phyloP scores from a whole-genome alignment of 73 alveolate genomes.

The Paramecium sonneborni region DNA sequence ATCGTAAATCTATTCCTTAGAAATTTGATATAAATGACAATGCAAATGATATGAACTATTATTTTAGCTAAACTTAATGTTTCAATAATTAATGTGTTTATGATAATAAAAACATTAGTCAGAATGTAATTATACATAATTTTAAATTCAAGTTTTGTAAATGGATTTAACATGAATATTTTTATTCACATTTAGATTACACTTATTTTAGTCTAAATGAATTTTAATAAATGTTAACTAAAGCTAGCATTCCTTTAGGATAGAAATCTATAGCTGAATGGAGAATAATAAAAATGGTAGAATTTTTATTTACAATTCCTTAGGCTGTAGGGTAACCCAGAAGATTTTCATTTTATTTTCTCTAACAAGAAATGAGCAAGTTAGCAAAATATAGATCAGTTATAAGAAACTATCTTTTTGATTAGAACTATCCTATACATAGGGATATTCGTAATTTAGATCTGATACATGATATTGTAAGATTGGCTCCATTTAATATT shows the following conservation, averaged over 20 bases:
- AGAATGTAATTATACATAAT: background rate
- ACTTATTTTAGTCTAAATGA: slow-evolving; percentile 50
- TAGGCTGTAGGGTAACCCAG: slow-evolving; percentile 48
- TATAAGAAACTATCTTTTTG: slow-evolving; percentile 34
- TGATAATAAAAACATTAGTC: background rate
- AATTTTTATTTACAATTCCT: background rate
- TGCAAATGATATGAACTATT: background rate
- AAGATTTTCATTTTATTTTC: slow-evolving; percentile 22
- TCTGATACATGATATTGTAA: slow-evolving; percentile 18
- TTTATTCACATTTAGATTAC: slow-evolving; percentile 47
- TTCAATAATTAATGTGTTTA: background rate
- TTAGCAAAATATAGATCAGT: background rate
- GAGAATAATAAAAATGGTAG: slow-evolving; percentile 13
- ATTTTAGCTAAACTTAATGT: background rate
- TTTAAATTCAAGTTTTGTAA: background rate
- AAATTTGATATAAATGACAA: background rate
- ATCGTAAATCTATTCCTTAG: background rate
- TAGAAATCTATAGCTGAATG: background rate
- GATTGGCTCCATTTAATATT: slow-evolving; percentile 34
- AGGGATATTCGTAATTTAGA: slow-evolving; percentile 18
- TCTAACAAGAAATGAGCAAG: background rate
- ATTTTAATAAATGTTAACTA: background rate
- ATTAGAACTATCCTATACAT: slow-evolving; percentile 10
- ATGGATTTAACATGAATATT: slow-evolving; percentile 34
- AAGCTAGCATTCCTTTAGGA: background rate